phyloP scores from a whole-genome alignment of 768 basidiomycete species.

The Phylloporus arenicola region DNA sequence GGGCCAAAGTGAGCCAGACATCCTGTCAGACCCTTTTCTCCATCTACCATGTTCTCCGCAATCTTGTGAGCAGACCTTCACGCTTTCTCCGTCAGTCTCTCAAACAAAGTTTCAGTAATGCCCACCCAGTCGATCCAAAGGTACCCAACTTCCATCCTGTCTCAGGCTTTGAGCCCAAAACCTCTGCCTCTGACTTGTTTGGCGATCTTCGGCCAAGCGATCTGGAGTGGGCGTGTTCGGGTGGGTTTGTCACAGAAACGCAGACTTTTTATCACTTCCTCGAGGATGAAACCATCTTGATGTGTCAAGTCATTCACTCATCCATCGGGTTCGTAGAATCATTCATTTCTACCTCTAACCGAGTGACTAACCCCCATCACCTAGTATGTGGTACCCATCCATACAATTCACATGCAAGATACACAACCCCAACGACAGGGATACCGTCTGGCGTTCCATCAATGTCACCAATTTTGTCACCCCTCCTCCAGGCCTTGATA shows the following conservation, averaged over 20 bases:
- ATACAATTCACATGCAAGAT: constrained; percentile 93
- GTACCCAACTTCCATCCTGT: constrained; percentile 85
- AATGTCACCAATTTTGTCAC: constrained; percentile 78
- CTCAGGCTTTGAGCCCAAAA: constrained; percentile 42
- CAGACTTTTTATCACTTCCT: constrained; percentile 81
- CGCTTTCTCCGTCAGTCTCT: constrained; percentile 5
- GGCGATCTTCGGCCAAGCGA: constrained; percentile 76
- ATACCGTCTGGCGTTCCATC: constrained; percentile 79
- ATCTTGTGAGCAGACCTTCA: constrained; percentile 59
- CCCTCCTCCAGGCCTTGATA: constrained; percentile 74
- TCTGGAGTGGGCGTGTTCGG: constrained; percentile 74
- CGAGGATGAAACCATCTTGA: constrained; percentile 71
- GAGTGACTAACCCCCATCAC: constrained; percentile 9
- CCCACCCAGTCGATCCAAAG: constrained; percentile 52
- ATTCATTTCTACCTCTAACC: constrained; percentile 4
- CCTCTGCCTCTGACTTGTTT: constrained; percentile 53
- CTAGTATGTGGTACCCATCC: constrained; percentile 87
- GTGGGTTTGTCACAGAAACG: constrained; percentile 88
- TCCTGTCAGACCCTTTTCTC: neutral
- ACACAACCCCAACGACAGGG: constrained; percentile 70
- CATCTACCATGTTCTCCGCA: constrained; percentile 66
- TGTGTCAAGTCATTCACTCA: constrained; percentile 86
- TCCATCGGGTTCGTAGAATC: constrained; percentile 67
- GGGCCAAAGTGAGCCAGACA: neutral
- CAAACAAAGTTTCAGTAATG: constrained; percentile 36